A percentile compares a stretch with the other conserved stretches of the same genome.
Evolutionary conservation across 2,329 filamentous ascomycete species (phyloP).

Genomic region (Nemania abortiva): DNA sequence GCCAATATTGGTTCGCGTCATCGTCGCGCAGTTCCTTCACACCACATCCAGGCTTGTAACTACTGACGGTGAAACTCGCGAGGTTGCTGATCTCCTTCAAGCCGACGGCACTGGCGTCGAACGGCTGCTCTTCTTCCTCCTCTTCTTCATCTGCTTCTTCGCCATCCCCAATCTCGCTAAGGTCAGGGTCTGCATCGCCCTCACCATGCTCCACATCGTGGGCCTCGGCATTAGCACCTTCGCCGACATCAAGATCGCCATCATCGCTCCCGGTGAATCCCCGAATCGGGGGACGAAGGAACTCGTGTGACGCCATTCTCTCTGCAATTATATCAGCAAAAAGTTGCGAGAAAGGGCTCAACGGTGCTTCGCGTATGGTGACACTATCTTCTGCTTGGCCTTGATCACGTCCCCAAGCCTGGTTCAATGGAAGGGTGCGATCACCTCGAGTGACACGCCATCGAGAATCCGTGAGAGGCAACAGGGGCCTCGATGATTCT

Average conservation of each 20-base stretch:
- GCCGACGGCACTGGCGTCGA: conserved; percentile 67
- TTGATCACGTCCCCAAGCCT: conserved; percentile 9
- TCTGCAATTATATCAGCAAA: conserved; percentile 35
- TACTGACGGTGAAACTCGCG: conserved; percentile 85
- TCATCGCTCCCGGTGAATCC: conserved; percentile 29
- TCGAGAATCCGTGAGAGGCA: conserved; percentile 12
- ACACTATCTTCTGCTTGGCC: conserved; percentile 20
- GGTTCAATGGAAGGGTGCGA: neutral
- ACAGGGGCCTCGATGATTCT: neutral
- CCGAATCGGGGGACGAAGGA: conserved; percentile 18
- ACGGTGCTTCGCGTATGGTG: conserved; percentile 7
- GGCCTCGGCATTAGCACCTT: conserved; percentile 41
- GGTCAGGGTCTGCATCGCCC: conserved; percentile 47
- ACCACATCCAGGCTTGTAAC: conserved; percentile 82
- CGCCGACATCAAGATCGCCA: conserved; percentile 51
- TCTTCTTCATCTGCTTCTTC: conserved; percentile 56
- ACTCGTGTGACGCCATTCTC: conserved; percentile 1
- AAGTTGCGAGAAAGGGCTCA: conserved; percentile 26
- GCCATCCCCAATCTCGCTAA: conserved; percentile 44
- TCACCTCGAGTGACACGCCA: conserved; percentile 26
- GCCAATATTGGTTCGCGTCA: conserved; percentile 81
- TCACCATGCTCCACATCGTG: conserved; percentile 49
- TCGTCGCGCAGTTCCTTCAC: conserved; percentile 81
- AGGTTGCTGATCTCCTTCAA: conserved; percentile 88
- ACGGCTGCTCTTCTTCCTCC: conserved; percentile 55